A percentile compares a stretch with the other conserved stretches of the same genome.
Evolutionary conservation across 106 monocot genomes (phyloP).

Genomic region (Allium fistulosum): DNA sequence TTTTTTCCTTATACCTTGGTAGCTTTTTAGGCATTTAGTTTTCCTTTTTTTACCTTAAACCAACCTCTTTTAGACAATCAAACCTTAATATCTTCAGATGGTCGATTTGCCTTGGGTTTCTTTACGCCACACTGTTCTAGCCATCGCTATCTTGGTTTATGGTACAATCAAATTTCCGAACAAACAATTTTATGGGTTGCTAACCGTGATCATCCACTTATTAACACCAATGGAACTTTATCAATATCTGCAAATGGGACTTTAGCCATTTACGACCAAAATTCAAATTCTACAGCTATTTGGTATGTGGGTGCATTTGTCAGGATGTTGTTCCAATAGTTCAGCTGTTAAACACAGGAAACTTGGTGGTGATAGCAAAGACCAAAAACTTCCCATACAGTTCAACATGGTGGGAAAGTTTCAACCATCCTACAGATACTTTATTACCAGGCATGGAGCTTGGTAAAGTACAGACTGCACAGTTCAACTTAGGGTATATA

Average conservation of each 20-base stretch:
- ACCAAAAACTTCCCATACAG: background rate
- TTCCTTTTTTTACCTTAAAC: background rate
- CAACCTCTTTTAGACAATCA: conserved; percentile 1
- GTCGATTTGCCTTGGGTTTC: conserved; percentile 10
- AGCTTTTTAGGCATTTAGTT: no score
- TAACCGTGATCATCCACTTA: conserved; percentile 1
- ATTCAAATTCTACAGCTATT: background rate
- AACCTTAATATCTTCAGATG: conserved; percentile 9
- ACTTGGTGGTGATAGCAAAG: background rate
- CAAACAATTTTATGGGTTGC: conserved; percentile 17
- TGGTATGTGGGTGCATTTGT: no score
- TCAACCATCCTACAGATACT: conserved; percentile 55
- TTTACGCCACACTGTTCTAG: conserved; percentile 1
- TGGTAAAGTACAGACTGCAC: conserved; percentile 33
- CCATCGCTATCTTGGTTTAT: conserved; percentile 6
- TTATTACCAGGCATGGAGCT: conserved; percentile 46
- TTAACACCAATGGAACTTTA: background rate
- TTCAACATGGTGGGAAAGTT: conserved; percentile 39
- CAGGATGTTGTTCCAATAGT: background rate
- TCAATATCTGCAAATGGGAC: background rate
- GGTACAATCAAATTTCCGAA: conserved; percentile 4
- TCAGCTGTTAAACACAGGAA: background rate
- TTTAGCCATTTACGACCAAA: background rate
- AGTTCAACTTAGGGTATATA: conserved; percentile 15
- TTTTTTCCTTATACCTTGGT: background rate